These are phyloP conservation scores for Mycotypha africana DNA, from an alignment of 371 early-diverging fungal genomes.

Conservation along the genomic window DNA sequence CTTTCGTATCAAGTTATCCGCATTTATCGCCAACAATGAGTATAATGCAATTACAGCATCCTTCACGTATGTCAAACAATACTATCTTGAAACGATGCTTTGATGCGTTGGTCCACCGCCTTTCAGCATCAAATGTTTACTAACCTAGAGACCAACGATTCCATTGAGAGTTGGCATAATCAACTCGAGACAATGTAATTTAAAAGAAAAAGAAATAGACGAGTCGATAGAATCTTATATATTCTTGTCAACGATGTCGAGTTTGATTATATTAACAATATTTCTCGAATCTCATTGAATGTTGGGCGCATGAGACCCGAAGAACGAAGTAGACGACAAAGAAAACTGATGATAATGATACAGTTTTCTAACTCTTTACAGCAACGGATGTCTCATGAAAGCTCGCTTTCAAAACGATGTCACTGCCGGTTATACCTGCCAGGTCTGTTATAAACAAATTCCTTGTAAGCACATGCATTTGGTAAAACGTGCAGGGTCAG, in stretches of 20 bases:
- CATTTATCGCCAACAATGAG: not conserved
- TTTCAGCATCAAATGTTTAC: conserved; percentile 3
- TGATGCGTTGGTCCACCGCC: not conserved
- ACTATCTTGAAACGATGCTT: not conserved
- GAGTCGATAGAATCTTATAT: conserved; percentile 1
- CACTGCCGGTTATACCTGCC: no score
- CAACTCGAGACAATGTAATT: conserved; percentile 8
- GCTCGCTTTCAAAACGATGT: no score
- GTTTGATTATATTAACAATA: not conserved
- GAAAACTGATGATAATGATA: no score
- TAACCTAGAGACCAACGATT: conserved; percentile 12
- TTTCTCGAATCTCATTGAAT: not conserved
- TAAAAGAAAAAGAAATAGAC: not conserved
- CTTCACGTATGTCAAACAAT: no score
- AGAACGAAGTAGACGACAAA: no score
- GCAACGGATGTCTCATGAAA: no score
- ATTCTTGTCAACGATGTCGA: conserved; percentile 1
- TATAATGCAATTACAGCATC: no score
- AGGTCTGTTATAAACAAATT: no score
- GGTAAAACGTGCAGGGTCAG: no score
- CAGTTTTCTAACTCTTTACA: no score
- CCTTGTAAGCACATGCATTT: no score
- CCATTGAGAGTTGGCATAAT: conserved; percentile 15
- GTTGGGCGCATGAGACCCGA: not conserved
- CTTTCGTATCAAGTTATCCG: not conserved